Base-by-base conservation (phyloP, 2,329 filamentous ascomycete species). In the Cladosporium sp. region DNA sequence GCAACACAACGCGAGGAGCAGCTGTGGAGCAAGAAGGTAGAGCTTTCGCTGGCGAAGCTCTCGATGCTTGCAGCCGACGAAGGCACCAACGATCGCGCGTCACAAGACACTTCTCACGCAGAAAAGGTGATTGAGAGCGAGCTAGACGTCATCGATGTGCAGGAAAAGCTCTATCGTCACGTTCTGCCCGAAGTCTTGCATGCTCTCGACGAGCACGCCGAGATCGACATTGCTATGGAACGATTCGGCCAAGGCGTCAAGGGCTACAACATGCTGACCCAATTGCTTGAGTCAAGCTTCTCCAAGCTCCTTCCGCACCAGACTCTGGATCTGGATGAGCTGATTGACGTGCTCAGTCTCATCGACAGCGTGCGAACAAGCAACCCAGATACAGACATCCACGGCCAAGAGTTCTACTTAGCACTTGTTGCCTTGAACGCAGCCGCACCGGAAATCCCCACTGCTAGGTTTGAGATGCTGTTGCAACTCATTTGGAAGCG, bases 11-110 rank as follows among this genome's bases (percentile, higher is more conserved):
- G 88, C 63, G 93, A 97, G 76, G 85, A 87, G 62, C 90, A 93
- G 71, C 80, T 95, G 4, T 98, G 94, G 94, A 92, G 88, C 79
- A 96, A 96, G 81, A 95, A 96, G 77, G 91, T 97, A 37, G 91
- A 98, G 78, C 82, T 98, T 29, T 96, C 92, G 67, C 83, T 99
- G 46, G 91, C 91, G 40, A 98, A 97, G 78, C 84, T 99, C n/a
- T 76, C 80, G 28, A 71, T 82, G 63, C 79, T 97, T 69, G 91
- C 91, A 18, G 86, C 88, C 46, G 82, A 77, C 65, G 80, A 82
- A 66, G 50, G 69, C 49, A 21, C 56, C 37, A 29, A 40, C 28
- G 16, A 18, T 18, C 26, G 26, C 21, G 55, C 12, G 60, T 76
- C 68, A 33, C 29, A 65, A 37, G 35, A 59, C 4, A 18, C 58